Percentiles rank a stretch among this genome's conserved stretches.
phyloP scores from a whole-genome alignment of 257 asterid species.

The Solanum piurae region DNA sequence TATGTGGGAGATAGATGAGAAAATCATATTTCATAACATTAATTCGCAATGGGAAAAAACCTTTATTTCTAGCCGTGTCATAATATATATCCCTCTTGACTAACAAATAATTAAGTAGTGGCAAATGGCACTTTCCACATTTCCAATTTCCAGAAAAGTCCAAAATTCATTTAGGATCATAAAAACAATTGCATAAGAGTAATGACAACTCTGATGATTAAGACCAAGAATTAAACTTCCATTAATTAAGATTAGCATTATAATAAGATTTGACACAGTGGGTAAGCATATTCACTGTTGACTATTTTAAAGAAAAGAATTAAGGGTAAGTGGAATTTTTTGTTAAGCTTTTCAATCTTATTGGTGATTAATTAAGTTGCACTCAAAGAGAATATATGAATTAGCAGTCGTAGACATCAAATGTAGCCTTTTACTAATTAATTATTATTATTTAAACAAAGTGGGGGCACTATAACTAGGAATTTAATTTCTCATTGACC shows the following conservation, averaged over 20 bases:
- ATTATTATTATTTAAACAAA: background rate
- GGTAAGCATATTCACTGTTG: conserved; percentile 10
- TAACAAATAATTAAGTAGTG: too few species aligned
- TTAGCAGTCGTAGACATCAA: too few species aligned
- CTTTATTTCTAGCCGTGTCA: too few species aligned
- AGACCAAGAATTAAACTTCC: conserved; percentile 1
- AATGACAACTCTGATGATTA: background rate
- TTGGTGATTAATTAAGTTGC: conserved; percentile 14
- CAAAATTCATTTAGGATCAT: background rate
- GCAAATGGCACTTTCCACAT: background rate
- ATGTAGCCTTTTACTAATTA: background rate
- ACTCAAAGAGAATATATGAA: background rate
- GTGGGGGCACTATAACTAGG: background rate
- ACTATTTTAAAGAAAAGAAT: background rate
- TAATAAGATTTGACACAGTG: background rate
- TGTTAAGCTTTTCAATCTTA: conserved; percentile 1
- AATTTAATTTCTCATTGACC: conserved; percentile 11
- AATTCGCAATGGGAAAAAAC: too few species aligned
- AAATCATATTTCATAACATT: too few species aligned
- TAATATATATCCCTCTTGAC: too few species aligned
- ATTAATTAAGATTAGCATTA: background rate
- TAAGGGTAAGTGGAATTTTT: conserved; percentile 5
- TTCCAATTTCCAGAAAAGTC: conserved; percentile 4
- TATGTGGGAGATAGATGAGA: too few species aligned
- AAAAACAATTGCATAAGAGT: too few species aligned